These are phyloP conservation scores for Spathaspora boniae DNA, from an alignment of 805 yeast species.

Conservation along the genomic window DNA sequence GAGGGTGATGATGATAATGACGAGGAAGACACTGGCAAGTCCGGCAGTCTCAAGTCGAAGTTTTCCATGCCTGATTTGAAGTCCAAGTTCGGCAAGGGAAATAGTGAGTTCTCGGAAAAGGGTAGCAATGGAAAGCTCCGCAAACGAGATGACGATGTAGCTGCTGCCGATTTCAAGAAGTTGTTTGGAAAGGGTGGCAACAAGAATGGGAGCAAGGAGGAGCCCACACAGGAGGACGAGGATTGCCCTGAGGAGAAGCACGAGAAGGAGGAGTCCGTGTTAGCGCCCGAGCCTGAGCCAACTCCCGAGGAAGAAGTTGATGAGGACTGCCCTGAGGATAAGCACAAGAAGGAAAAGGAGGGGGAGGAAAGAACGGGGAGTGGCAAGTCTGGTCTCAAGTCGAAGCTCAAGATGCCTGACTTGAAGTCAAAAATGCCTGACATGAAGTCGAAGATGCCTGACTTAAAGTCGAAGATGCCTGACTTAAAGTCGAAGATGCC, in stretches of 20 bases:
- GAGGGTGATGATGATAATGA: slow-evolving; percentile 5
- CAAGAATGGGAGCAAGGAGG: too few species aligned
- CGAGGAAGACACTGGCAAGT: slow-evolving; percentile 1
- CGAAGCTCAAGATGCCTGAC: neutral
- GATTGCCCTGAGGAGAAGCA: too few species aligned
- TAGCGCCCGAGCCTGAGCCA: too few species aligned
- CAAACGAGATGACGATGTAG: too few species aligned
- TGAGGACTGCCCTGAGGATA: neutral
- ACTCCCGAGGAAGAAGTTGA: slow-evolving; percentile 2
- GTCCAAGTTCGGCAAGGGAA: slow-evolving; percentile 4
- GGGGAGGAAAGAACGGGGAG: too few species aligned
- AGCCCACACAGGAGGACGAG: too few species aligned
- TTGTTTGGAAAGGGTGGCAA: too few species aligned
- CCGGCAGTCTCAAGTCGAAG: neutral
- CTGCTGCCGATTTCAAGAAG: too few species aligned
- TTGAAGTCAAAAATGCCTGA: slow-evolving; percentile 4
- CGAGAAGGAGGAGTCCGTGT: too few species aligned
- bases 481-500: slow-evolving; percentile 2
- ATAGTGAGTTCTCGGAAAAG: neutral
- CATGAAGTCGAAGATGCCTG: slow-evolving; percentile 1
- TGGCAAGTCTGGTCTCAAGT: too few species aligned
- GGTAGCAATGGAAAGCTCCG: too few species aligned
- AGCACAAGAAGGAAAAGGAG: neutral
- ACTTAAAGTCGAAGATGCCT: neutral
- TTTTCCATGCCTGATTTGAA: slow-evolving; percentile 1